Base-by-base conservation (phyloP, 2,329 filamentous ascomycete species). In the Macroventuria anomochaeta region DNA sequence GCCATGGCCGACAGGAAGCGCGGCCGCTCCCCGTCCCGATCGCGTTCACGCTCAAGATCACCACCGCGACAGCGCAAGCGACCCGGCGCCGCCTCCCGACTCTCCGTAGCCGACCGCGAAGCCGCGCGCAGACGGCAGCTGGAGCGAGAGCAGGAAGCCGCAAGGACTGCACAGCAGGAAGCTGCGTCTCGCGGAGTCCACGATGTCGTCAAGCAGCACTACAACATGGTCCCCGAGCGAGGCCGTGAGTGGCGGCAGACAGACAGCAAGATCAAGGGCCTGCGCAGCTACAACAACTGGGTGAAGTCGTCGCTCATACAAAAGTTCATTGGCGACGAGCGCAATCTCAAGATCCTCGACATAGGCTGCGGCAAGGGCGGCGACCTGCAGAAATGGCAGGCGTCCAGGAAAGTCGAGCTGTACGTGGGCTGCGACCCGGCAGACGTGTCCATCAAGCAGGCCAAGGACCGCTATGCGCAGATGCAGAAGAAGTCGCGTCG, bases 281-380 rank as follows among this genome's bases (percentile, higher is more conserved):
- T 99, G 46, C 86, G 95, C 46, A 91, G 89, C 63, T 95, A 96
- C 81, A 99, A 99, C 79, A 99, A 99, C 76, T 99, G 95, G 95
- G 85, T 99, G 77, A 99, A 99, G 81, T 96, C 91, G 71, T 93
- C 90, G 42, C 85, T 97, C 64, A 97, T 99, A 63, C 93, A 97
- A 72, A 97, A 96, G 73, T 97, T 97, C 77, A 73, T 72, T 32
- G 76, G 76, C 41, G 76, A 80, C 28, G 72, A 75, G 52, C 74
- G 73, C n/a, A 69, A 86, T 51, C 80, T 97, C 39, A 81, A 93
- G 17, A 90, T 99, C 10, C 83, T 99, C 18, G 95, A 99, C 73
- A 88, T 99, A 70, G 95, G 95, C 21, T 99, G 95, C 73, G 95
- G 95, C 46, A 99, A 99, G 77, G 95, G 95, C 20, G 95, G 95